Conservation (phyloP, 495 filamentous ascomycete genomes). For the Lepraria neglecta region DNA sequence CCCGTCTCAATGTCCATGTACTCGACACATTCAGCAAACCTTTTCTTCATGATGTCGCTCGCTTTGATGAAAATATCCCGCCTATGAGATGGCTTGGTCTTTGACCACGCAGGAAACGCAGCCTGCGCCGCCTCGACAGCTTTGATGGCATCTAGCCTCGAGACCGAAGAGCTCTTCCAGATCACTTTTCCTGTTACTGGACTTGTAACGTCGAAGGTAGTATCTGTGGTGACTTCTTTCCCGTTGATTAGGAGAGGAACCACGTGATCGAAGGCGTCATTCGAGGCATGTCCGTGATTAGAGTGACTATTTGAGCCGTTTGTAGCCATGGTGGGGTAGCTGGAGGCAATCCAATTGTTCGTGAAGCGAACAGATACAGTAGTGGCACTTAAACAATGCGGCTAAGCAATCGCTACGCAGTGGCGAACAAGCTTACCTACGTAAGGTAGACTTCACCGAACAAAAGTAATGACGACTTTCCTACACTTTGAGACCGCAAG, state of each 20-base stretch:
- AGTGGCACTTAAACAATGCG: background rate
- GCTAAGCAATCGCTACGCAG: background rate
- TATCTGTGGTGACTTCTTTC: conserved; percentile 53
- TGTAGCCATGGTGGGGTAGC: background rate
- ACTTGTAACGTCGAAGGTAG: conserved; percentile 59
- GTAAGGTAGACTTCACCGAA: no score
- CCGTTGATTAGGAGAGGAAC: conserved; percentile 71
- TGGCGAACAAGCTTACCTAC: no score
- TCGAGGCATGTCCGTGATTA: conserved; percentile 7
- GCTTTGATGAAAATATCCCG: conserved; percentile 67
- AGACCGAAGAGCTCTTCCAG: conserved; percentile 56
- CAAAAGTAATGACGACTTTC: no score
- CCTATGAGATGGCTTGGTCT: conserved; percentile 53
- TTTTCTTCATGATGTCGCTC: conserved; percentile 57
- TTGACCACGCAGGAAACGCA: conserved; percentile 67
- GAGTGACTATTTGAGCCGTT: conserved; percentile 14
- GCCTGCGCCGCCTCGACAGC: conserved; percentile 60
- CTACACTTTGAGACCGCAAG: no score
- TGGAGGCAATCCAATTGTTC: background rate
- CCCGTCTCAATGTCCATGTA: conserved; percentile 69
- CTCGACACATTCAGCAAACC: conserved; percentile 55
- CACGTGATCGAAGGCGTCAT: conserved; percentile 13
- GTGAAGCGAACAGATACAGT: background rate
- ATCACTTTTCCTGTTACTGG: conserved; percentile 58
- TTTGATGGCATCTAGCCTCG: conserved; percentile 51